Evolutionary conservation across 345 rosid species (phyloP), one percentile per base, ranked within the genome.

Genomic region (Acer campestre): DNA sequence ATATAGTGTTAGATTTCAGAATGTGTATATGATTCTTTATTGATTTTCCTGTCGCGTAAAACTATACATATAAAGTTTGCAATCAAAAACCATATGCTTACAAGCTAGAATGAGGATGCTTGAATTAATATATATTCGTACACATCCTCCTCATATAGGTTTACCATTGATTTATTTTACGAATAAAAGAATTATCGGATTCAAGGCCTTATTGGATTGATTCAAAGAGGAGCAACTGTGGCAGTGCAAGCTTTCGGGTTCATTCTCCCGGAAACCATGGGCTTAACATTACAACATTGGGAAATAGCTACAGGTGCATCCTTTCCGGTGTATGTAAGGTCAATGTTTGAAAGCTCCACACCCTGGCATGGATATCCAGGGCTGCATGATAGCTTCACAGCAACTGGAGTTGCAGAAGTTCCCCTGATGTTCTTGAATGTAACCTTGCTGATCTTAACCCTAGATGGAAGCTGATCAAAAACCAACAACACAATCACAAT

Each of bases 351-450:
- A 25, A 76, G 0, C 59, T 31, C 68, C 3, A 76, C 58, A 16
- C 38, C 25, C 2, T 42, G 9, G 44, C 74, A 76, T 8, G 73
- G 66, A 1, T 25, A 0, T 11, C 67, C 56, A 12, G 7, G 42
- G 42, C 67, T 59, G 22, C 79, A 76, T 25, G 20, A 6, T 56
- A 76, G 51, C 44, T 76, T 67, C 1, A 76, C 58, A 0, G 29
- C 74, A 22, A 20, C 67, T 10, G 25, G 58, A 38, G 40, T 55
- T 23, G 74, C 3, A 16, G 79, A 68, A 27, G 79, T 67, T 16
- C 74, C 79, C 35, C 27, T 20, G 2, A 76, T 68, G 22, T 76
- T 76, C 74, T 20, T 38, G 67, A 76, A 49, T 5, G 35, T 4
- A 40, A 76, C 67, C n/a, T 68, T 9, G 42, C 42, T 56, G 10